Evolutionary conservation across 352 stramenopile genomes (phyloP), one percentile per base, ranked within the genome.

Genomic region (Albugo laibachii): DNA sequence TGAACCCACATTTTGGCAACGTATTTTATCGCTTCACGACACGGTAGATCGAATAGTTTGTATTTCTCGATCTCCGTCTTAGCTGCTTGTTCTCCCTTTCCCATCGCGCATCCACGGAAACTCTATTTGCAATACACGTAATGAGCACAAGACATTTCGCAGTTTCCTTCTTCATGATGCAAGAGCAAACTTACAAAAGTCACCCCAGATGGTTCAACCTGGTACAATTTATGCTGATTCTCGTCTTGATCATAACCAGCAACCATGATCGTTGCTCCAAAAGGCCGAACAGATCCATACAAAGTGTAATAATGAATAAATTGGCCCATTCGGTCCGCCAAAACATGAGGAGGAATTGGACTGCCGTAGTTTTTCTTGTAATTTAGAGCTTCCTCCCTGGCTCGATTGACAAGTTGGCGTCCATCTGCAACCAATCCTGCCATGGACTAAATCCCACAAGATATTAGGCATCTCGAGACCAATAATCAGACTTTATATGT

Each of bases 31-130:
- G 91, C 95, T 59, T 98, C 93, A 36, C 75, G 72, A 52, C 81
- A 95, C 42, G 82, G 88, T 58, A 98, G 78, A 57, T 95, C 86
- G 53, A 92, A 88, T 40, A 97, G 69, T 56, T 95, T 92, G 61
- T 97, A 74, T 69, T 97, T 99, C 61, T 99, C 95, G 53, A 99
- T 95, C 69, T 99, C 95, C 53, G 94, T 99, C 74, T 98, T 98
- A 47, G 95, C 95, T 14, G 87, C 86, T 62, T 98, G 94, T 55
- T 95, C 80, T 39, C 95, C 95, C 72, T 98, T 98, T 50, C 95
- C 95, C 36, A 97, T 83, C 1, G 95, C 93, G 45, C 82, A 94
- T 16, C 93, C 95, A 56, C 93, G 97, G 68, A 97, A 99, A 58
- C 89, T 89, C 66, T 97, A 83, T 31, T 24, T 65, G 19, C 13